Evolutionary conservation across 2,329 filamentous ascomycete species (phyloP), one percentile per base, ranked within the genome.

Genomic region (Pseudocercospora fuligena): DNA sequence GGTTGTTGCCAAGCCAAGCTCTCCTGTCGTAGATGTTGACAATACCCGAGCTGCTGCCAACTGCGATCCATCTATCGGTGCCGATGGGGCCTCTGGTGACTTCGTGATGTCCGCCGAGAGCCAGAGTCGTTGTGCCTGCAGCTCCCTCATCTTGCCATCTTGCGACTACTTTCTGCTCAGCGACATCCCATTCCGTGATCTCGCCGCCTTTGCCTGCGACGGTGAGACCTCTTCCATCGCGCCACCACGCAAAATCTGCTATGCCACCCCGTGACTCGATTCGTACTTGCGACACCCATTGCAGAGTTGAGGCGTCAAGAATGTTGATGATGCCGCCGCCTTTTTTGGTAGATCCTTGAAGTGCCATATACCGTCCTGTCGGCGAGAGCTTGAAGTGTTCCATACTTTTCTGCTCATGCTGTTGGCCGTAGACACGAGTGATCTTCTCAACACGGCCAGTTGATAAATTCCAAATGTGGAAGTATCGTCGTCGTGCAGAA

Each of bases 191-290:
- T 82, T 99, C 95, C 61, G 92, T 93, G 6, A 98, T 87, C 76
- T 97, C 92, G 25, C 95, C 95, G 72, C 92, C 93, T 78, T 91
- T 94, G 67, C 92, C 93, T 1, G 92, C 88, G 49, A 97, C 91
- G 0, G 89, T 90, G 74, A 99, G 83, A 4, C 94, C 94, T 47
- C 90, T 87, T 36, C 94, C 92, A 68, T 92, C 89, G 61, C 88
- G 86, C 94, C 94, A 97, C 95, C 95, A 99, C 1, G 88, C 89
- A 75, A 97, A 96, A 78, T 97, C 94, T 0, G 92, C 91, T 57
- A 98, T 89, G 43, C 94, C 94, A 60, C 93, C 90, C 58, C 88
- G 86, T 70, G 92, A 90, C 74, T 97, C 92, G 54, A 97, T 84
- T 46, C 94, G 87, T 14, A 92, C 92, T 70, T 94, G 89, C 0